Base-by-base conservation (phyloP, 1,284 basidiomycete genomes). In the Leccinum angustisporum region DNA sequence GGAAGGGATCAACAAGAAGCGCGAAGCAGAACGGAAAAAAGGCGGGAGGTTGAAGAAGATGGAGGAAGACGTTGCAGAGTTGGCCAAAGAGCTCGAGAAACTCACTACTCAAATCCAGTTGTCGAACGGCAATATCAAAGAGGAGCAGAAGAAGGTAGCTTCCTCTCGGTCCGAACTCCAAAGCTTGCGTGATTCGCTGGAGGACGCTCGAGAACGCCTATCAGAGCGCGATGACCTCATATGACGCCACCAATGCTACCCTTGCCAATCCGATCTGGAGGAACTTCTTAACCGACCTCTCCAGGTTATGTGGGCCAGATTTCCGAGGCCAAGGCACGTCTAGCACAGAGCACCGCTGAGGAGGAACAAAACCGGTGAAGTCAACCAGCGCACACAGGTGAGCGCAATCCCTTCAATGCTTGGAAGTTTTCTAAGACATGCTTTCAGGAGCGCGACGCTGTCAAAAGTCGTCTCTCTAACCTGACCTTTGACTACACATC, bases 231-330 rank as follows among this genome's bases (percentile, higher is more conserved):
- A 95, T 96, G 71, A 83, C 87, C 5, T 85, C 86, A 54, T 89
- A 96, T 72, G 86, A 86, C 52, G 76, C 80, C 0, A 81, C 87
- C 0, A 83, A 88, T 57, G 79, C 82, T 4, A 85, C 88, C 30
- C 82, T 97, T 5, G 77, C 83, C 27, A 90, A 87, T 43, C 86
- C 90, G 16, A 87, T 43, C 86, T 90, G 16, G 97, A 99, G 75
- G 94, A 96, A 71, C 88, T 99, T 99, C 10, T 83, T 97, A 50
- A 99, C 97, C 0, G 97, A 97, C 54, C 86, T 99, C 18, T 90
- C 92, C 1, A 87, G 96, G 96, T 0, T 99, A 98, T 76, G 91
- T 98, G 86, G 97, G 96, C 31, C 95, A 98, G 73, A 85, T 99
- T 30, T 93, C 95, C 2, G 90, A 93, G n/a, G 94, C 95, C 0